phyloP scores from a whole-genome alignment of 768 basidiomycete species.

The Suillus occidentalis region DNA sequence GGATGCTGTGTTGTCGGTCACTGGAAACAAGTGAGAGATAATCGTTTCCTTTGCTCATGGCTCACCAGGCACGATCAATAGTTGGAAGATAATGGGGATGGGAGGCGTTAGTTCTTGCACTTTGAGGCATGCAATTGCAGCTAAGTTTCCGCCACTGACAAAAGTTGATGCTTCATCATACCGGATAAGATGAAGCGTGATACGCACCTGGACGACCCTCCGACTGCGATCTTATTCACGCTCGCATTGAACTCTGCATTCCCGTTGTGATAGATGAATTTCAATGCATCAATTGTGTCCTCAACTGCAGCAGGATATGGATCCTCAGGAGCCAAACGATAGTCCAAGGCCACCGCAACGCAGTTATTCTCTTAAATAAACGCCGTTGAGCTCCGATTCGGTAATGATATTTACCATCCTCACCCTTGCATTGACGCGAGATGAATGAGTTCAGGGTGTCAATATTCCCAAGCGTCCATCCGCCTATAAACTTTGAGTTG shows the following conservation, averaged over 20 bases:
- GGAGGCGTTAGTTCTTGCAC: constrained; percentile 48
- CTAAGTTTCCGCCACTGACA: constrained; percentile 67
- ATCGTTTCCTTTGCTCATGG: not conserved
- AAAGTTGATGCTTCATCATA: not conserved
- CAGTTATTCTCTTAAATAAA: constrained; percentile 50
- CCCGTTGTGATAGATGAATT: constrained; percentile 58
- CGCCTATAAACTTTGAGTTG: constrained; percentile 41
- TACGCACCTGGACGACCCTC: constrained; percentile 65
- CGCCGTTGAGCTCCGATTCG: not conserved
- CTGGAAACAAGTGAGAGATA: constrained; percentile 19
- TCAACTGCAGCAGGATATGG: constrained; percentile 72
- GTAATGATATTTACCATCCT: not conserved
- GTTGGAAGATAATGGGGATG: constrained; percentile 60
- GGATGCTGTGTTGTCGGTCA: constrained; percentile 68
- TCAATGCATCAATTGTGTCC: constrained; percentile 63
- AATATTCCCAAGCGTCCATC: constrained; percentile 73
- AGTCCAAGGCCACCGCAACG: constrained; percentile 66
- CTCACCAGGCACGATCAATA: constrained; percentile 60
- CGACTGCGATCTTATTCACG: constrained; percentile 56
- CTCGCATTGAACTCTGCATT: constrained; percentile 48
- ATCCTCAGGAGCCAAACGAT: constrained; percentile 70
- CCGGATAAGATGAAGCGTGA: not conserved
- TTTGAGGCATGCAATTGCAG: constrained; percentile 64
- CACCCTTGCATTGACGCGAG: constrained; percentile 26
- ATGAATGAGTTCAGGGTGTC: constrained; percentile 57